These are phyloP conservation scores for Agarophyton chilense DNA, from an alignment of 23 red algal genomes.

Conservation along the genomic window DNA sequence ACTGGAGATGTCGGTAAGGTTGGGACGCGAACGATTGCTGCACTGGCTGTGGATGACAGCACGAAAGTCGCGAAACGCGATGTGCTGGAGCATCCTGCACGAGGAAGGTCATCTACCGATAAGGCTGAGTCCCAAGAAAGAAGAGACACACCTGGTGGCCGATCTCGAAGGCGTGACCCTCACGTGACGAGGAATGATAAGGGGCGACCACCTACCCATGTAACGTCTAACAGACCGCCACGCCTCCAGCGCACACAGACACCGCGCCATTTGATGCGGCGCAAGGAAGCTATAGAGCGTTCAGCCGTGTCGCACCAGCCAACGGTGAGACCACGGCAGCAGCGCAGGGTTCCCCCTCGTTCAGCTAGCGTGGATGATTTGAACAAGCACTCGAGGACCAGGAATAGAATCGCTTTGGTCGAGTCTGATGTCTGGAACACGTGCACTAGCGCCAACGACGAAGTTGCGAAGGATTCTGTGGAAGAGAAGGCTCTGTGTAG, in stretches of 20 bases:
- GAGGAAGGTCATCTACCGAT: not conserved
- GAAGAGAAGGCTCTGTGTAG: not conserved
- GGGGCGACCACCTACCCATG: not conserved
- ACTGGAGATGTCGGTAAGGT: not conserved
- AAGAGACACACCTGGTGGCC: not conserved
- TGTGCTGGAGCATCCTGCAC: not conserved
- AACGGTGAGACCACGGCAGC: not conserved
- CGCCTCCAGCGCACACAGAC: slow-evolving; percentile 37
- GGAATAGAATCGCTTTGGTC: not conserved
- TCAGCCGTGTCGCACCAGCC: not conserved
- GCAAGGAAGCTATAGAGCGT: slow-evolving; percentile 35
- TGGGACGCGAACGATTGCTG: not conserved
- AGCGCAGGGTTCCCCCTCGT: not conserved
- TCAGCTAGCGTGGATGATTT: not conserved
- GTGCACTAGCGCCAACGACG: not conserved
- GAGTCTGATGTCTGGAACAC: not conserved
- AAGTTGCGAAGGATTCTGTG: not conserved
- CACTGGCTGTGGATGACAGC: not conserved
- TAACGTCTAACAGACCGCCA: not conserved
- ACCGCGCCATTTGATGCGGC: slow-evolving; percentile 17
- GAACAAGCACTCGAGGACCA: not conserved
- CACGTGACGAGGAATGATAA: not conserved
- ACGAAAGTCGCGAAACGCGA: not conserved
- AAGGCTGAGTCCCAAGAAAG: not conserved
- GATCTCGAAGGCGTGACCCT: not conserved